Conservation (phyloP, 257 asterid genomes). For the Nicotiana noctiflora region DNA sequence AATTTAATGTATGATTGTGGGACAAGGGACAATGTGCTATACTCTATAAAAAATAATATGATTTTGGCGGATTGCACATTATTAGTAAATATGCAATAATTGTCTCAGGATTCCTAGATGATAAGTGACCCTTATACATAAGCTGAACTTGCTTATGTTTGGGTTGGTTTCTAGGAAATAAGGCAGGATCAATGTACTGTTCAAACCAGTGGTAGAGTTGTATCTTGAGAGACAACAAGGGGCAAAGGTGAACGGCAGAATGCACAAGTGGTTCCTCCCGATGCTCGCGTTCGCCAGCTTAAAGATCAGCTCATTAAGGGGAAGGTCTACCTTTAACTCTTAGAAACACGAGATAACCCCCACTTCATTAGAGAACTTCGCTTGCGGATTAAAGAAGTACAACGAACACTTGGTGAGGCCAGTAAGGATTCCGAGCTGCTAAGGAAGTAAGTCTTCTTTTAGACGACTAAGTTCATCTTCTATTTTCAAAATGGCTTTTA, state of each 20-base stretch:
- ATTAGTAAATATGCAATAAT: not conserved
- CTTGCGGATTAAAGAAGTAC: constrained; percentile 74
- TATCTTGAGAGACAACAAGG: constrained; percentile 30
- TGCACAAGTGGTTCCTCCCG: constrained; percentile 33
- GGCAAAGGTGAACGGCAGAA: constrained; percentile 30
- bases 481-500: not conserved
- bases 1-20: not conserved
- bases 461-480: not conserved
- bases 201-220: constrained; percentile 32
- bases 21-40: not conserved
- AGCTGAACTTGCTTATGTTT: not conserved
- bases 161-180: constrained; percentile 26
- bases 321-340: constrained; percentile 69
- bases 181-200: constrained; percentile 26
- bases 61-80: not conserved
- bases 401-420: constrained; percentile 66
- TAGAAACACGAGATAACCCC: constrained; percentile 62
- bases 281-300: constrained; percentile 61
- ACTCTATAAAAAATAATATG: not conserved
- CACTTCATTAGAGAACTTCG: constrained; percentile 81
- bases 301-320: constrained; percentile 74
- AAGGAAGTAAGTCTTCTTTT: constrained; percentile 42
- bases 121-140: not conserved
- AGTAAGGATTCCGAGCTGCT: constrained; percentile 79
- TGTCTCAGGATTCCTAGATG: not conserved